Conservation (phyloP, 2,329 filamentous ascomycete species). For the Alternaria brassicae region DNA sequence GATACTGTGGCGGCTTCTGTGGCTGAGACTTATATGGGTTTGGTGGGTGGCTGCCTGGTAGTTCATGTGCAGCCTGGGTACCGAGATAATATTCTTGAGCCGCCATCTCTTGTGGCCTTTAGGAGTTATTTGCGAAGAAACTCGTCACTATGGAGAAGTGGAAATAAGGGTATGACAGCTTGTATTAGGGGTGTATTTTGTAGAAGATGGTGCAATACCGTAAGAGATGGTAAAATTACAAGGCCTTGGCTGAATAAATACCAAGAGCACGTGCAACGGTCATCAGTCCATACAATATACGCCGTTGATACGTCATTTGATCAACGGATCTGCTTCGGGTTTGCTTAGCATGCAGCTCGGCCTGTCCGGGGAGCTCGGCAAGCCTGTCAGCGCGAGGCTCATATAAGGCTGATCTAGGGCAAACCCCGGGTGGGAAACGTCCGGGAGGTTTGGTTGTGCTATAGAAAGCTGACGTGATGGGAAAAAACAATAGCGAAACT, state of each 20-base stretch:
- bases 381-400: slow-evolving; percentile 23
- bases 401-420: slow-evolving; percentile 17
- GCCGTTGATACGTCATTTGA: slow-evolving; percentile 37
- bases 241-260: slow-evolving; percentile 26
- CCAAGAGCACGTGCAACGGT: slow-evolving; percentile 35
- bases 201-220: slow-evolving; percentile 5
- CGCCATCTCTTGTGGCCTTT: slow-evolving; percentile 33
- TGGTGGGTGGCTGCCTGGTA: slow-evolving; percentile 26
- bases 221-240: background rate
- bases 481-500: background rate
- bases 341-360: slow-evolving; percentile 31
- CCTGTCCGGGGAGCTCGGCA: slow-evolving; percentile 35
- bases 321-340: slow-evolving; percentile 22
- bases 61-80: slow-evolving; percentile 30
- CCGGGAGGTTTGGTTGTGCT: slow-evolving; percentile 6
- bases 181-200: background rate
- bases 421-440: slow-evolving; percentile 9
- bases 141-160: background rate
- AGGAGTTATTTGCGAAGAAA: background rate
- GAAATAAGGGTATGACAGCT: background rate
- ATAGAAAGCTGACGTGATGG: slow-evolving; percentile 4
- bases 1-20: slow-evolving; percentile 24
- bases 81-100: slow-evolving; percentile 45
- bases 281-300: slow-evolving; percentile 23
- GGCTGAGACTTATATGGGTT: slow-evolving; percentile 20